Percentiles rank a stretch among this genome's conserved stretches.
These are phyloP conservation scores for Gremmenia infestans DNA, from an alignment of 2,329 filamentous ascomycete species.

Conservation along the genomic window DNA sequence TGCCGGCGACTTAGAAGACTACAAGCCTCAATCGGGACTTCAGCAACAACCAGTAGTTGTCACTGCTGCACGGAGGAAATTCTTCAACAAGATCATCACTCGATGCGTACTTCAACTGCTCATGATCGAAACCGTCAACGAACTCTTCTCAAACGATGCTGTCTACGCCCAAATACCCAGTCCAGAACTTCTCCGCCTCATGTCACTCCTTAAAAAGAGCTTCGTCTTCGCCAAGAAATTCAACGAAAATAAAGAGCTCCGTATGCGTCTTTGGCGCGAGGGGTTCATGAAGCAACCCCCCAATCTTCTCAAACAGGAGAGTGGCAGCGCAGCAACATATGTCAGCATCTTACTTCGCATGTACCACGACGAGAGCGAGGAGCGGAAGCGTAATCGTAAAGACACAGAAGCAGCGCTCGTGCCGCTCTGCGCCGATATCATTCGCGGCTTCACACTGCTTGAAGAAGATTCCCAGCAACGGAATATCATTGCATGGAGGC, in stretches of 20 bases:
- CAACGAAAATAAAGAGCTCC: conserved; percentile 94
- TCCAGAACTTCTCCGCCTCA: conserved; percentile 79
- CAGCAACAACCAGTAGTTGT: conserved; percentile 90
- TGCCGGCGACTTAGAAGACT: conserved; percentile 60
- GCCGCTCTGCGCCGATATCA: conserved; percentile 91
- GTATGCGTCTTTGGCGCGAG: conserved; percentile 91
- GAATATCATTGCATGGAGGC: conserved; percentile 95
- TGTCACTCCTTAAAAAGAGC: conserved; percentile 90
- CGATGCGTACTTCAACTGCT: conserved; percentile 95
- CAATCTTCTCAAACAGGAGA: conserved; percentile 96
- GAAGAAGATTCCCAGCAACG: conserved; percentile 96
- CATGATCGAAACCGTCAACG: conserved; percentile 99
- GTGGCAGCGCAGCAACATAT: conserved; percentile 87
- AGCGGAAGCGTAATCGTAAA: conserved; percentile 70
- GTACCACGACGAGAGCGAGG: conserved; percentile 85
- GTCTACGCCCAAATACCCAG: conserved; percentile 94
- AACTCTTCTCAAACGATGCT: conserved; percentile 94
- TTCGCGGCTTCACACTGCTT: conserved; percentile 75
- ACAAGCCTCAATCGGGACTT: conserved; percentile 68
- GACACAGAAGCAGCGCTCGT: conserved; percentile 91
- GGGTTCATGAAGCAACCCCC: conserved; percentile 99
- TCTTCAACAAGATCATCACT: conserved; percentile 99
- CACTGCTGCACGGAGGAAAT: conserved; percentile 84
- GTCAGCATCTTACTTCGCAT: conserved; percentile 94
- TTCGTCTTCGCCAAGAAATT: conserved; percentile 97